These are phyloP conservation scores for Simmondsia chinensis DNA, from an alignment of 148 eudicot species.

Conservation along the genomic window DNA sequence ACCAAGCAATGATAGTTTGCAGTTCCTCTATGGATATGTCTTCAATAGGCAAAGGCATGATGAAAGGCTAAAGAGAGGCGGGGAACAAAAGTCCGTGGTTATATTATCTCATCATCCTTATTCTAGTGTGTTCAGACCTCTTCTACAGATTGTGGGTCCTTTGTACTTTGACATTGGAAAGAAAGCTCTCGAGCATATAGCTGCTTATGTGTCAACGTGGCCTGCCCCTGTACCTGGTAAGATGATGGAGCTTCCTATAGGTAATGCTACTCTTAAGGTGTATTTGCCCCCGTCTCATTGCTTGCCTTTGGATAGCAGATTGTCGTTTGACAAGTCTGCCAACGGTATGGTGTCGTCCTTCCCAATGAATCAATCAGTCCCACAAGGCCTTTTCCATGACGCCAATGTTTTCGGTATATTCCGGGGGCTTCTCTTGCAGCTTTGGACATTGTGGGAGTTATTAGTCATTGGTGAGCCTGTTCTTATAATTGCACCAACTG, in stretches of 20 bases:
- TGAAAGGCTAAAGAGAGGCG: conserved; percentile 93
- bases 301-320: conserved; percentile 49
- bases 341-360: conserved; percentile 63
- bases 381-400: conserved; percentile 89
- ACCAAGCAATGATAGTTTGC: conserved; percentile 13
- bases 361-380: conserved; percentile 71
- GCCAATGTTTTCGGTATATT: conserved; percentile 91
- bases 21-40: conserved; percentile 79
- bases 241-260: conserved; percentile 87
- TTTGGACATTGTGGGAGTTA: conserved; percentile 90
- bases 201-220: conserved; percentile 80
- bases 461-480: conserved; percentile 90
- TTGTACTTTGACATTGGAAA: conserved; percentile 85
- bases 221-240: conserved; percentile 77
- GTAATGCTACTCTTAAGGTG: conserved; percentile 74
- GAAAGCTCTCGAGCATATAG: conserved; percentile 81
- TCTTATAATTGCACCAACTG: conserved; percentile 90
- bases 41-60: conserved; percentile 98
- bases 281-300: conserved; percentile 86
- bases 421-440: conserved; percentile 77
- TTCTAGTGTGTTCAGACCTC: conserved; percentile 80
- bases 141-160: conserved; percentile 92
- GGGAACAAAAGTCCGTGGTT: conserved; percentile 95
- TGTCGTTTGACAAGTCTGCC: conserved; percentile 49
- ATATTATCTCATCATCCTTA: conserved; percentile 80